Percentiles rank a stretch among this genome's conserved stretches.
These are phyloP conservation scores for Ceratocystiopsis minuta DNA, from an alignment of 2,329 filamentous ascomycete genomes.

Conservation along the genomic window DNA sequence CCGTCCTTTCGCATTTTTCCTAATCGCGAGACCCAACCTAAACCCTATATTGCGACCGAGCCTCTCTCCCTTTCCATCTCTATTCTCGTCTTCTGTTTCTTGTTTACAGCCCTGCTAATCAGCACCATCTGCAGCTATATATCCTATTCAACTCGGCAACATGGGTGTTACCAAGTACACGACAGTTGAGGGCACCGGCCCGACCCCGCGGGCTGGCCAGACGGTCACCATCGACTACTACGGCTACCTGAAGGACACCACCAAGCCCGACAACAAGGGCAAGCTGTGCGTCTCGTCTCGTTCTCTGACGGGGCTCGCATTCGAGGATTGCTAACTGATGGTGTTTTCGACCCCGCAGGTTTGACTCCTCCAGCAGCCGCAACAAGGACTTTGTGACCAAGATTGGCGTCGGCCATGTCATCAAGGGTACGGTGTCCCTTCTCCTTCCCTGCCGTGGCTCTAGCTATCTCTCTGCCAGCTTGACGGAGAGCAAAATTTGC, in stretches of 20 bases:
- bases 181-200: slow-evolving; percentile 40
- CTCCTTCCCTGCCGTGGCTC: background rate
- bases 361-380: slow-evolving; percentile 70
- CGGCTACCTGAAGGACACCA: slow-evolving; percentile 60
- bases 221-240: slow-evolving; percentile 80
- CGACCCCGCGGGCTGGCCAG: slow-evolving; percentile 47
- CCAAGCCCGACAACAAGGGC: slow-evolving; percentile 46
- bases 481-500: background rate
- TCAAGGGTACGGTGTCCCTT: slow-evolving; percentile 44
- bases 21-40: too few species aligned
- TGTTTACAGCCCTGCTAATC: background rate
- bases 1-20: too few species aligned
- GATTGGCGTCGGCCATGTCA: slow-evolving; percentile 74
- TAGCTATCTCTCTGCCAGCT: background rate
- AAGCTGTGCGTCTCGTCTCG: slow-evolving; percentile 36
- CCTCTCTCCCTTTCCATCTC: too few species aligned
- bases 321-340: background rate
- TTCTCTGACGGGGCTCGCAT: background rate
- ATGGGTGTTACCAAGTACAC: slow-evolving; percentile 62
- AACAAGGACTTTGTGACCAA: slow-evolving; percentile 50
- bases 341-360: slow-evolving; percentile 32
- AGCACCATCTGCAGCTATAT: background rate
- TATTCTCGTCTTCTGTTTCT: too few species aligned
- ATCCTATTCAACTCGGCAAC: slow-evolving; percentile 13
- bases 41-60: too few species aligned